Conservation (phyloP, 306 rosid genomes). For the Prunus fruticosa region DNA sequence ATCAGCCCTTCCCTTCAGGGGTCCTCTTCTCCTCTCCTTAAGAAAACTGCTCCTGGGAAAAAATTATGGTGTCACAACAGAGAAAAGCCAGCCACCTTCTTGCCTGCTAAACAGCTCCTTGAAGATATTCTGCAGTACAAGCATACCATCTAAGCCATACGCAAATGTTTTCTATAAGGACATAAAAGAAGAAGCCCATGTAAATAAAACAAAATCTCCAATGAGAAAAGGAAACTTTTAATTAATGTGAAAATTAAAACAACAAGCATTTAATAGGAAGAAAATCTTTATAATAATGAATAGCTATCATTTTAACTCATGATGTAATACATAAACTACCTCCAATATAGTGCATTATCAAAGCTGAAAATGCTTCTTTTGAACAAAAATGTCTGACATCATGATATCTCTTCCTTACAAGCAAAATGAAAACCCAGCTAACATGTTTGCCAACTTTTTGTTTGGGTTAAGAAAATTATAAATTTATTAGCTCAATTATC, state of each 20-base stretch:
- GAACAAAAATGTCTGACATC: neutral
- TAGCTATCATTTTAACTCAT: neutral
- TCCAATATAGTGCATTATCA: neutral
- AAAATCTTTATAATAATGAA: neutral
- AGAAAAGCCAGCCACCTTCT: conserved; percentile 7
- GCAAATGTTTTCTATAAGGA: neutral
- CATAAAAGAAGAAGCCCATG: conserved; percentile 10
- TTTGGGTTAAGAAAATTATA: neutral
- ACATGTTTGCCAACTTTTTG: neutral
- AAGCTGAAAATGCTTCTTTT: neutral
- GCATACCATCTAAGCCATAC: neutral
- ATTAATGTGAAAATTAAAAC: neutral
- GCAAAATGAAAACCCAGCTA: neutral
- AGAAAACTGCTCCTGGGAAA: conserved; percentile 4
- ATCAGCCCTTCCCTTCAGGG: neutral
- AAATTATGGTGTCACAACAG: neutral
- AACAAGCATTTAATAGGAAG: neutral
- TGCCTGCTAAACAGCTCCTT: conserved; percentile 11
- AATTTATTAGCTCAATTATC: neutral
- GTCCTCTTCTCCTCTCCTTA: neutral
- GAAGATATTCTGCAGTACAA: neutral
- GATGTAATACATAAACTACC: neutral
- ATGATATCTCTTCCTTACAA: neutral
- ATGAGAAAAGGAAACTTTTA: conserved; percentile 17
- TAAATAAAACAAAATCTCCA: conserved; percentile 33